These are phyloP conservation scores for Zygoascus bituminiphila DNA, from an alignment of 805 yeast species.

Conservation along the genomic window DNA sequence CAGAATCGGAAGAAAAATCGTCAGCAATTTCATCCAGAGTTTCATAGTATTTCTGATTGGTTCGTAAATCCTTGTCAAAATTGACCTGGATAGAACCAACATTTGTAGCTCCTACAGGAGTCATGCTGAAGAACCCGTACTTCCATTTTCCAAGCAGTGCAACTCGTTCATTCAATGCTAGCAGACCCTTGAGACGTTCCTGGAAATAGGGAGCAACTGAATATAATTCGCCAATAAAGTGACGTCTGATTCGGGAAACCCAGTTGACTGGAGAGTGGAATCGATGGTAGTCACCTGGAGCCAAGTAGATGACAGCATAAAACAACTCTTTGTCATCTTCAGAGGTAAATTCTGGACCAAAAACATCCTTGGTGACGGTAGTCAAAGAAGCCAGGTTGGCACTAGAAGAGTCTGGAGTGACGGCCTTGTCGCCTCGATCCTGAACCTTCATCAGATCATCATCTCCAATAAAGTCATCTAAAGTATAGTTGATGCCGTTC, in stretches of 20 bases:
- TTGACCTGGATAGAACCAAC: constrained; percentile 91
- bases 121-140: constrained; percentile 95
- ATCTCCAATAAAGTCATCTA: constrained; percentile 56
- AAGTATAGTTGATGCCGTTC: constrained; percentile 64
- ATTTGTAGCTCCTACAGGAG: constrained; percentile 98
- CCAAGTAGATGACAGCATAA: constrained; percentile 87
- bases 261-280: constrained; percentile 94
- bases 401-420: constrained; percentile 26
- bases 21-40: constrained; percentile 1
- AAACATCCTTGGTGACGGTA: constrained; percentile 18
- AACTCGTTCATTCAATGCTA: constrained; percentile 89
- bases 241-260: constrained; percentile 91
- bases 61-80: constrained; percentile 82
- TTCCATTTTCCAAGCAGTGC: constrained; percentile 94
- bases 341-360: constrained; percentile 20
- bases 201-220: constrained; percentile 97
- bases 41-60: constrained; percentile 54
- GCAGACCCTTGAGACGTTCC: constrained; percentile 72
- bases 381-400: constrained; percentile 23
- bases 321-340: constrained; percentile 51
- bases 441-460: constrained; percentile 32
- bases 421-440: constrained; percentile 17
- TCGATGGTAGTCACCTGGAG: constrained; percentile 98
- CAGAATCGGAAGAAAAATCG: constrained; percentile 2
- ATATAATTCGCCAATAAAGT: constrained; percentile 90